phyloP scores from a whole-genome alignment of 768 basidiomycete species.

The Naganishia antarctica region DNA sequence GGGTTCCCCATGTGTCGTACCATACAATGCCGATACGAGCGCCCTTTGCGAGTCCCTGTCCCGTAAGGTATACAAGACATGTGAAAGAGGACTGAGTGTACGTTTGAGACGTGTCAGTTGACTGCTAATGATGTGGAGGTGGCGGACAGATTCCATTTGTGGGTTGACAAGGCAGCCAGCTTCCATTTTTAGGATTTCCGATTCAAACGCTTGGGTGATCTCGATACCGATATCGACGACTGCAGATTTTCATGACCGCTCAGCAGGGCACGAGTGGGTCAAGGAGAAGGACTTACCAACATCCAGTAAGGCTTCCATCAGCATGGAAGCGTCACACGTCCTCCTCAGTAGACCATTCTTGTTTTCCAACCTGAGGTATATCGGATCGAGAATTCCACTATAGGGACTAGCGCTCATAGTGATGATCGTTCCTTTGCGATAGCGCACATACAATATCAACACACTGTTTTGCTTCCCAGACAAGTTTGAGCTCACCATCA shows the following conservation, averaged over 20 bases:
- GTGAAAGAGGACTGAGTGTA: conserved; percentile 41
- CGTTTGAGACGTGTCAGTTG: conserved; percentile 47
- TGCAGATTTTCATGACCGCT: neutral
- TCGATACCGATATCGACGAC: conserved; percentile 44
- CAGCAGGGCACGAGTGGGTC: neutral
- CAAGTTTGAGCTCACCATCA: conserved; percentile 38
- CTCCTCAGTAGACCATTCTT: conserved; percentile 42
- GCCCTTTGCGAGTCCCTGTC: conserved; percentile 45
- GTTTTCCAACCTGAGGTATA: conserved; percentile 44
- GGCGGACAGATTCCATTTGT: conserved; percentile 46
- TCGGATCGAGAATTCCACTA: conserved; percentile 41
- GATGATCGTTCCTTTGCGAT: conserved; percentile 42
- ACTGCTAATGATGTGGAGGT: conserved; percentile 47
- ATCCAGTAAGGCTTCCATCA: conserved; percentile 46
- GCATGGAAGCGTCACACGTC: conserved; percentile 47
- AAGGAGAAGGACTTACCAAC: conserved; percentile 34
- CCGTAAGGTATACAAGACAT: conserved; percentile 43
- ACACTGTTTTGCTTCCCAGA: neutral
- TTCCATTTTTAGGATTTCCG: conserved; percentile 47
- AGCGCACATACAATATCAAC: neutral
- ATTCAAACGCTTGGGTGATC: conserved; percentile 47
- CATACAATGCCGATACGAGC: conserved; percentile 30
- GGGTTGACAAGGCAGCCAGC: conserved; percentile 44
- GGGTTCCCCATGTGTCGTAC: conserved; percentile 5
- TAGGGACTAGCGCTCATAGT: conserved; percentile 36